Conservation (phyloP, 352 stramenopile genomes). For the Globisporangium polare region DNA sequence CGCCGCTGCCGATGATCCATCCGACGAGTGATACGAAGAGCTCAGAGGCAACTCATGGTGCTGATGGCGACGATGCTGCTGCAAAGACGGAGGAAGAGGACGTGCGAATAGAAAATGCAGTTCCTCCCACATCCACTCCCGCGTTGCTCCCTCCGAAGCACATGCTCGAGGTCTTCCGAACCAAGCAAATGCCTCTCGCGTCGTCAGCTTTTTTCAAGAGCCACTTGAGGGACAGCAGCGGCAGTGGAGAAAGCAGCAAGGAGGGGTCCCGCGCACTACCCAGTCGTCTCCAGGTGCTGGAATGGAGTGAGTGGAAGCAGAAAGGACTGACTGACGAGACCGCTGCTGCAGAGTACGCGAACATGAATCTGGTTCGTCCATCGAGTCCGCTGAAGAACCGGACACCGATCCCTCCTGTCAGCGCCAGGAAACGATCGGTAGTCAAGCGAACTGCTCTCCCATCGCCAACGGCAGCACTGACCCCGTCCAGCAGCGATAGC, state of each 20-base stretch:
- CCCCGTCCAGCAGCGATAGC: background rate
- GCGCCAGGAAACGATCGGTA: background rate
- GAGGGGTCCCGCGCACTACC: background rate
- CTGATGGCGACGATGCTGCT: background rate
- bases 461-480: background rate
- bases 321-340: conserved; percentile 15
- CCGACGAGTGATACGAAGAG: conserved; percentile 1
- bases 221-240: conserved; percentile 30
- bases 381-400: background rate
- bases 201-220: conserved; percentile 50
- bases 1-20: conserved; percentile 9
- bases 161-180: conserved; percentile 71
- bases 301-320: conserved; percentile 40
- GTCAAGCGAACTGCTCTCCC: background rate
- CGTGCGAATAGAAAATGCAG: background rate
- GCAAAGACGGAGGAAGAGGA: conserved; percentile 2
- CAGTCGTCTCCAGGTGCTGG: conserved; percentile 30
- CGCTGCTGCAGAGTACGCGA: background rate
- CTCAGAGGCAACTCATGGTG: background rate
- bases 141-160: conserved; percentile 49
- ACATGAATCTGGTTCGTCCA: background rate
- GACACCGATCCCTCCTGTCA: background rate
- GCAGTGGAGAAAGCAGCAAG: background rate
- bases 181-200: conserved; percentile 62
- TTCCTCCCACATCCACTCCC: background rate